Conservation (phyloP, 768 basidiomycete genomes). For the Termitomyces sp. region DNA sequence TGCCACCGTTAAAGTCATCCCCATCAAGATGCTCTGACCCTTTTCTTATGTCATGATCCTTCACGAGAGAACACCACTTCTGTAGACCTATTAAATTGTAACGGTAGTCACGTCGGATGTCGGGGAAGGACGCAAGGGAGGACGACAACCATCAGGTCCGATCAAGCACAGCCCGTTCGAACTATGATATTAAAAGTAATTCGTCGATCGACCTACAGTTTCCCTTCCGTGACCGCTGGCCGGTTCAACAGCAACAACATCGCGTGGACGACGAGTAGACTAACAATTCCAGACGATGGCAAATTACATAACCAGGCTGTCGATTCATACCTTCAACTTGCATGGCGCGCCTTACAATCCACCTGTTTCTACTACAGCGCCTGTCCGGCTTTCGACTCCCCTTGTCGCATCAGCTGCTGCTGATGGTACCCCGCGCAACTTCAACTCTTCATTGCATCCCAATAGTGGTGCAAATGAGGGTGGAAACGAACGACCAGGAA, state of each 20-base stretch:
- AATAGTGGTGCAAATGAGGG: not conserved
- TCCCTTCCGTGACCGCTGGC: not conserved
- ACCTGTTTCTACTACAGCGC: not conserved
- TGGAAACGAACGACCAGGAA: not conserved
- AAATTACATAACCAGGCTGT: not conserved
- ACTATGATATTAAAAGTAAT: not conserved
- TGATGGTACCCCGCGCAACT: not conserved
- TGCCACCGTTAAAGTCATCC: too few relatives aligned
- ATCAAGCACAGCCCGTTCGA: not conserved
- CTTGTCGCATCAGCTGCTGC: not conserved
- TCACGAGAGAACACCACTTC: too few relatives aligned
- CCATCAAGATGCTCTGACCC: too few relatives aligned
- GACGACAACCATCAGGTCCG: not conserved
- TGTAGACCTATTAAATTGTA: too few relatives aligned
- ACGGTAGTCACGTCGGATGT: too few relatives aligned
- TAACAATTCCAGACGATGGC: not conserved
- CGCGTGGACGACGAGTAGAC: not conserved
- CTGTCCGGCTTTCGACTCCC: not conserved
- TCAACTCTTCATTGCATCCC: not conserved
- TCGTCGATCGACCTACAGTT: not conserved
- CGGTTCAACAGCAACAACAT: not conserved
- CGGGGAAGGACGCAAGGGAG: too few relatives aligned
- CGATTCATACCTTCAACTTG: not conserved
- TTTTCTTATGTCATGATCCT: too few relatives aligned
- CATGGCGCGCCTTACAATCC: slow-evolving; percentile 5